Evolutionary conservation across 192 early-diverging fungal genomes (phyloP).

Genomic region (Dissophora globulifera): DNA sequence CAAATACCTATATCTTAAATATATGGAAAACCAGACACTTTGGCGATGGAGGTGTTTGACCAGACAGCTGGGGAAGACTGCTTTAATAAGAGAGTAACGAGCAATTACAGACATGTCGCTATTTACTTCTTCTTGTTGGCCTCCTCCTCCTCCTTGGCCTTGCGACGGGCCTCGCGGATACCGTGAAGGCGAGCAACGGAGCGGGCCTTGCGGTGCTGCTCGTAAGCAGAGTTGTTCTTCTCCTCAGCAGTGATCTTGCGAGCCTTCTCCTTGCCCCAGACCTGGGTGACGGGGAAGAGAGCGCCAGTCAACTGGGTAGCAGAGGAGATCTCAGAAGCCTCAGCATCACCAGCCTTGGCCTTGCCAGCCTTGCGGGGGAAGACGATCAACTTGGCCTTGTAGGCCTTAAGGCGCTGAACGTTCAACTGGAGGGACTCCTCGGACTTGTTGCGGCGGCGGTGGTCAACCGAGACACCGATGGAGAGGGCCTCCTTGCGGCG

Average conservation of each 20-base stretch:
- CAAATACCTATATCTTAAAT: too few species aligned
- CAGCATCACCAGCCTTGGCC: slow-evolving; percentile 82
- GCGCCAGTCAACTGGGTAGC: slow-evolving; percentile 75
- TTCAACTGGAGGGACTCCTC: slow-evolving; percentile 94
- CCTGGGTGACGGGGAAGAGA: slow-evolving; percentile 77
- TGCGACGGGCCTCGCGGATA: slow-evolving; percentile 80
- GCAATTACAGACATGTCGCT: background rate
- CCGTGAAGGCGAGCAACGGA: slow-evolving; percentile 80
- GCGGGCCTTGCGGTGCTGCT: slow-evolving; percentile 81
- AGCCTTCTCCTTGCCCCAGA: slow-evolving; percentile 42
- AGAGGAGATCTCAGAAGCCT: slow-evolving; percentile 63
- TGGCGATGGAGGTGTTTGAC: slow-evolving; percentile 9
- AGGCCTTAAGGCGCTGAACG: slow-evolving; percentile 93
- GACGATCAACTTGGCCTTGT: slow-evolving; percentile 94
- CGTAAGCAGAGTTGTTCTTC: slow-evolving; percentile 69
- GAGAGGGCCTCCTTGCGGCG: slow-evolving; percentile 91
- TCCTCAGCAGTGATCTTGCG: slow-evolving; percentile 58
- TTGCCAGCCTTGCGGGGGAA: slow-evolving; percentile 95
- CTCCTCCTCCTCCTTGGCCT: slow-evolving; percentile 86
- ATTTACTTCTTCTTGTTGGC: slow-evolving; percentile 76
- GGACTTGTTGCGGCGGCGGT: slow-evolving; percentile 95
- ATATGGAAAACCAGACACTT: too few species aligned
- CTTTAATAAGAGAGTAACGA: slow-evolving; percentile 24
- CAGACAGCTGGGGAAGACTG: slow-evolving; percentile 21
- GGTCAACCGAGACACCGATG: slow-evolving; percentile 97